These are phyloP conservation scores for Ceratocystiopsis sp. DNA, from an alignment of 2,329 filamentous ascomycete genomes.

Conservation along the genomic window DNA sequence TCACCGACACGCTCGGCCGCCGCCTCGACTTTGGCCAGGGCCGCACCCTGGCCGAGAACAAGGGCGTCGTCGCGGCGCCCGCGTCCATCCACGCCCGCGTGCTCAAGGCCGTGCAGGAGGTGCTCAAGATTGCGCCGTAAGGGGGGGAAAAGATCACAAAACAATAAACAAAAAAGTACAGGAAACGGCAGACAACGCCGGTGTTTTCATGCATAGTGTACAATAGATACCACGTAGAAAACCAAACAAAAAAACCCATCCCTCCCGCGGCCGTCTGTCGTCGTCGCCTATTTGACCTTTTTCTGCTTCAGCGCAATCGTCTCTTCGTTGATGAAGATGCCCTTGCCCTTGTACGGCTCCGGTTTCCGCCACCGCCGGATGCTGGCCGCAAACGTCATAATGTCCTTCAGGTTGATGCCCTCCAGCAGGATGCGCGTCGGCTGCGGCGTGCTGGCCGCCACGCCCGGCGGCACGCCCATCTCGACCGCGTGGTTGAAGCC, in stretches of 20 bases:
- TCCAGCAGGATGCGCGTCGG: constrained; percentile 84
- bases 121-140: constrained; percentile 29
- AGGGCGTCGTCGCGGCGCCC: constrained; percentile 82
- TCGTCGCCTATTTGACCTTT: constrained; percentile 61
- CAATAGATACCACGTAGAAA: constrained; percentile 4
- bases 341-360: constrained; percentile 98
- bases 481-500: constrained; percentile 95
- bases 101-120: constrained; percentile 65
- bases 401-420: constrained; percentile 66
- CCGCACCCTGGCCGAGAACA: constrained; percentile 74
- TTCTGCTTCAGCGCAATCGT: constrained; percentile 97
- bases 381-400: constrained; percentile 81
- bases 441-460: constrained; percentile 75
- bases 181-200: neutral
- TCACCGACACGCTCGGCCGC: constrained; percentile 78
- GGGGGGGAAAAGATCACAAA: constrained; percentile 7
- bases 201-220: constrained; percentile 1
- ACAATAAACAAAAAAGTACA: constrained; percentile 1
- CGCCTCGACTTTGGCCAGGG: constrained; percentile 74
- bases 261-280: neutral
- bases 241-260: neutral
- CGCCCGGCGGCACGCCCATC: constrained; percentile 62
- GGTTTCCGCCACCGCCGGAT: constrained; percentile 80
- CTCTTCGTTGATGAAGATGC: constrained; percentile 94
- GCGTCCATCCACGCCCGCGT: constrained; percentile 59